These are phyloP conservation scores for Przewalskia tangutica DNA, from an alignment of 257 asterid species.

Conservation along the genomic window DNA sequence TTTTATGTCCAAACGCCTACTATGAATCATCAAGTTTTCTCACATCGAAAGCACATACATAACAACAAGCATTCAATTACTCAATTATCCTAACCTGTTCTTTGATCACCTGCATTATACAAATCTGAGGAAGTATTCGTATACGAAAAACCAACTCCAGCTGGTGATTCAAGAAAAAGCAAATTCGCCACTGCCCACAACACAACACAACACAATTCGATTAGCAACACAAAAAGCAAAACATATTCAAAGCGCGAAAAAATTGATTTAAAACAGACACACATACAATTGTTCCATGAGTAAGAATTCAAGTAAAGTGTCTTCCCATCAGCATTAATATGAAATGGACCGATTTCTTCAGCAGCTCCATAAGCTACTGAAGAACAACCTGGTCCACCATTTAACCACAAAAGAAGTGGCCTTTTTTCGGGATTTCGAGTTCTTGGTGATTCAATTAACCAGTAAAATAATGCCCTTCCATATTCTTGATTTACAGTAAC, in stretches of 20 bases:
- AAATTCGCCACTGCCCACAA: constrained; percentile 77
- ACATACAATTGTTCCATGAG: constrained; percentile 90
- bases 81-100: constrained; percentile 54
- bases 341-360: constrained; percentile 92
- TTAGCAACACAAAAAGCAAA: background rate
- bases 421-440: constrained; percentile 49
- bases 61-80: constrained; percentile 6
- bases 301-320: constrained; percentile 70
- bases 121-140: constrained; percentile 83
- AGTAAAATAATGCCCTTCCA: constrained; percentile 90
- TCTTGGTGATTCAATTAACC: constrained; percentile 73
- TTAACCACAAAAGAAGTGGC: constrained; percentile 92
- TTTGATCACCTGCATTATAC: constrained; percentile 66
- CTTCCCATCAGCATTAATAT: constrained; percentile 76
- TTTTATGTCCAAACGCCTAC: background rate
- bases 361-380: constrained; percentile 94
- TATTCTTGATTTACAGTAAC: constrained; percentile 58
- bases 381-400: constrained; percentile 99
- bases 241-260: background rate
- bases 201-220: background rate
- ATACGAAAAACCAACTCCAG: constrained; percentile 97
- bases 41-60: background rate
- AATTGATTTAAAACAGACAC: constrained; percentile 11
- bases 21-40: background rate
- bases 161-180: constrained; percentile 93